These are phyloP conservation scores for Marchantia paleacea DNA, from an alignment of 225 moss, liverwort and hornwort genomes.

Conservation along the genomic window DNA sequence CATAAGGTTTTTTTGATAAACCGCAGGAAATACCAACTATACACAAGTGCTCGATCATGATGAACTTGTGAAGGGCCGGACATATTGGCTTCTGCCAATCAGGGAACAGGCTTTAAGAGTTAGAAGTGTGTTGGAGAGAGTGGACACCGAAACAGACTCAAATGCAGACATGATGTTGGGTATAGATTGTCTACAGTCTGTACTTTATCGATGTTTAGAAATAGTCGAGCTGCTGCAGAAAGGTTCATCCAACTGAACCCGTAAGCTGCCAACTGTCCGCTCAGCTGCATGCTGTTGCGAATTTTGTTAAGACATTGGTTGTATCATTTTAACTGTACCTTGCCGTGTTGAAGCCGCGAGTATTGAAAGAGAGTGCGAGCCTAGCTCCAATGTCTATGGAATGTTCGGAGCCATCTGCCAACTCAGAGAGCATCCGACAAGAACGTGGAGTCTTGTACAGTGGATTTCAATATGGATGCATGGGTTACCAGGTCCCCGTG, in stretches of 20 bases:
- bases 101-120: constrained; percentile 40
- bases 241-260: background rate
- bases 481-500: too few relatives aligned
- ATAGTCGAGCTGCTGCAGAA: constrained; percentile 43
- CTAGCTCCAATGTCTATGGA: too few relatives aligned
- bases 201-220: constrained; percentile 61
- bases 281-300: too few relatives aligned
- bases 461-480: too few relatives aligned
- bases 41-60: constrained; percentile 49
- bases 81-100: constrained; percentile 67
- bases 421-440: too few relatives aligned
- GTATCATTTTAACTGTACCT: too few relatives aligned
- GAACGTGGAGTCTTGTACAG: too few relatives aligned
- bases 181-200: constrained; percentile 52
- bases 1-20: background rate
- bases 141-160: constrained; percentile 24
- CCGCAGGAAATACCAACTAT: constrained; percentile 68
- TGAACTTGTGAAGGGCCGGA: constrained; percentile 52
- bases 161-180: constrained; percentile 47
- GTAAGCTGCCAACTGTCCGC: too few relatives aligned
- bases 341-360: too few relatives aligned
- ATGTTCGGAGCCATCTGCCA: too few relatives aligned
- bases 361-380: too few relatives aligned
- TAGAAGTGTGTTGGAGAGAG: constrained; percentile 30
- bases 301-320: too few relatives aligned